Evolutionary conservation across 2,329 filamentous ascomycete species (phyloP), one percentile per base, ranked within the genome.

Genomic region (Chaetomium globosum): DNA sequence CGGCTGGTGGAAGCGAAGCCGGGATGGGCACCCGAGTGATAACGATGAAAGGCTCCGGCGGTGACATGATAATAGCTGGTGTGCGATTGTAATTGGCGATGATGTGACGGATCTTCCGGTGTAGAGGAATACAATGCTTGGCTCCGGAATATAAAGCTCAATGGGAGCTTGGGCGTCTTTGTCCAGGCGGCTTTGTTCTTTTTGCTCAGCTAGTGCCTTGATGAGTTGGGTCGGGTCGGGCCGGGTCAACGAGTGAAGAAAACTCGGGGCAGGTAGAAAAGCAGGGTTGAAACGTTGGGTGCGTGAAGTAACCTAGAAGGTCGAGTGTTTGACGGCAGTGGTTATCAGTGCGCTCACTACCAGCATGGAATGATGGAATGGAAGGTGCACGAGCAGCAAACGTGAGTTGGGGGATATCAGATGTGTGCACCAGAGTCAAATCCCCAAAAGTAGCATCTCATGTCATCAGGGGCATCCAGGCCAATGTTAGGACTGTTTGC

Each of bases 11-110:
- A 23, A 81, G 71, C 49, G 70, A 71, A 36, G 75, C 69, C 21
- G 81, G 81, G n/a, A 82, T 74, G 13, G 80, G 78, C 59, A 79
- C 73, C 58, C 77, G 73, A 46, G 81, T 77, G 62, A 74, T 75
- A 67, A 81, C 73, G 28, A 73, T 67, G 65, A 78, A 72, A 21
- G 70, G 65, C 65, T 68, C n/a, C 19, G 69, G 66, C 39, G 70
- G 66, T 6, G 74, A 71, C 74, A 78, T 79, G 48, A 69, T 69
- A 43, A 69, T 69, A n/a, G 57, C 21, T 53, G 49, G 30, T 33
- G 49, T 57, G 39, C 31, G 49, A 16, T 43, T 63, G 26, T 43
- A 26, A 59, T 56, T 53, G 46, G 21, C 23, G 10, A 61, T 30
- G 57, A 16, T 48, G 51, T 51, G 57, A 8, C 12, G 26, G 19